A percentile compares a stretch with the other conserved stretches of the same genome.
Conservation (phyloP, 139 green algal species). For the Tetraselmis chui region DNA sequence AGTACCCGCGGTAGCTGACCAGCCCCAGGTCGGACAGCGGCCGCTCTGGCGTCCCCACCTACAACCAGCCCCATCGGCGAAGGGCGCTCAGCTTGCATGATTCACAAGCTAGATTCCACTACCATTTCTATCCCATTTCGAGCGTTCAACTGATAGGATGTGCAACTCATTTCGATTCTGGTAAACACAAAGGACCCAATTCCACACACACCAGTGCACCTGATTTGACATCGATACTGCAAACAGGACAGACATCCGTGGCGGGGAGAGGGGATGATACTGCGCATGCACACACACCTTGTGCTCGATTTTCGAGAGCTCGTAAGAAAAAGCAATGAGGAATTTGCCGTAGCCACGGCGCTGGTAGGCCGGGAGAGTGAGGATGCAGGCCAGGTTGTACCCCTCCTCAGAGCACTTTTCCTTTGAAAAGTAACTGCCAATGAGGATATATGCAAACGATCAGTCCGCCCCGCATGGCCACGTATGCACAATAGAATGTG, state of each 20-base stretch:
- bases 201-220: not conserved
- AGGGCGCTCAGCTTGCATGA: too few relatives aligned
- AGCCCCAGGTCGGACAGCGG: conserved; percentile 93
- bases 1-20: conserved; percentile 93
- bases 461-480: too few relatives aligned
- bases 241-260: too few relatives aligned
- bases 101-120: too few relatives aligned
- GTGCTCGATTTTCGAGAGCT: conserved; percentile 93
- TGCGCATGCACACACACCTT: conserved; percentile 55
- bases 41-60: conserved; percentile 93
- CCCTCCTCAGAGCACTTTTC: conserved; percentile 83
- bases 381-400: conserved; percentile 99
- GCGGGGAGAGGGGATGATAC: not conserved
- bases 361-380: conserved; percentile 95
- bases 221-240: not conserved
- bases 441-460: too few relatives aligned
- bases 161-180: too few relatives aligned
- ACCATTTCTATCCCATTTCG: too few relatives aligned
- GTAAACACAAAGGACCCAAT: too few relatives aligned
- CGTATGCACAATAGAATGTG: too few relatives aligned
- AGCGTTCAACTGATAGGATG: too few relatives aligned
- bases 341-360: conserved; percentile 98
- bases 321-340: conserved; percentile 96
- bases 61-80: too few relatives aligned
- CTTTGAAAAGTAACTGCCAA: conserved; percentile 80